phyloP scores from a whole-genome alignment of 2,329 filamentous ascomycete species.

The Ophiosphaerella korrae region DNA sequence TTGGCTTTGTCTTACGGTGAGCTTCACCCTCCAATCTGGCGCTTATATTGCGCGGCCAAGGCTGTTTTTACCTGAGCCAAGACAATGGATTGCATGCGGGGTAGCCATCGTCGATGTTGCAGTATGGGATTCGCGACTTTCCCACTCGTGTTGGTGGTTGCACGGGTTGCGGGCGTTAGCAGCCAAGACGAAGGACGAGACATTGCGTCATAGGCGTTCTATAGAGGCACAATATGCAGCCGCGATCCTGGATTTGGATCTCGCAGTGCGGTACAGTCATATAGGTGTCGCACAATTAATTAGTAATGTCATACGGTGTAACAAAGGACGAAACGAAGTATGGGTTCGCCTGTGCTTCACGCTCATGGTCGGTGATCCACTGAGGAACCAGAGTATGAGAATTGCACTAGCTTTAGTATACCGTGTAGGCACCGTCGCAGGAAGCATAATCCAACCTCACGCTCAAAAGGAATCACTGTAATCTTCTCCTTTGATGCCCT shows the following conservation, averaged over 20 bases:
- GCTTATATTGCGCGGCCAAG: conserved; percentile 20
- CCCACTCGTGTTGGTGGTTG: conserved; percentile 10
- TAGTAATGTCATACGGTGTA: too few species aligned
- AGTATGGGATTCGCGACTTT: conserved; percentile 7
- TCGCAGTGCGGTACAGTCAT: background rate
- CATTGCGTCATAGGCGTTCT: conserved; percentile 28
- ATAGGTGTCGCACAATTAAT: background rate
- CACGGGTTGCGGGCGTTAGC: background rate
- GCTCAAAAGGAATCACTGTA: too few species aligned
- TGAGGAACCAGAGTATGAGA: too few species aligned
- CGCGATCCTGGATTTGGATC: background rate
- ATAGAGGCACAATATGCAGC: background rate
- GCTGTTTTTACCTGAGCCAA: conserved; percentile 15
- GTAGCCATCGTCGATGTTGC: conserved; percentile 18
- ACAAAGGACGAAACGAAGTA: too few species aligned
- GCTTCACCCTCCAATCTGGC: conserved; percentile 21
- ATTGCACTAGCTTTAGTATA: too few species aligned
- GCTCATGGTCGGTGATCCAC: too few species aligned
- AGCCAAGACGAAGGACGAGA: conserved; percentile 25
- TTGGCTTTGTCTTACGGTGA: conserved; percentile 13
- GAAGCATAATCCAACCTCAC: too few species aligned
- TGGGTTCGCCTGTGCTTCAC: too few species aligned
- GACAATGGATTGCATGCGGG: conserved; percentile 9
- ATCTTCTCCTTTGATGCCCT: too few species aligned
- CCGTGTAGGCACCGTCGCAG: too few species aligned